phyloP scores from a whole-genome alignment of 352 stramenopile genomes.

The Phytophthora tubulina region DNA sequence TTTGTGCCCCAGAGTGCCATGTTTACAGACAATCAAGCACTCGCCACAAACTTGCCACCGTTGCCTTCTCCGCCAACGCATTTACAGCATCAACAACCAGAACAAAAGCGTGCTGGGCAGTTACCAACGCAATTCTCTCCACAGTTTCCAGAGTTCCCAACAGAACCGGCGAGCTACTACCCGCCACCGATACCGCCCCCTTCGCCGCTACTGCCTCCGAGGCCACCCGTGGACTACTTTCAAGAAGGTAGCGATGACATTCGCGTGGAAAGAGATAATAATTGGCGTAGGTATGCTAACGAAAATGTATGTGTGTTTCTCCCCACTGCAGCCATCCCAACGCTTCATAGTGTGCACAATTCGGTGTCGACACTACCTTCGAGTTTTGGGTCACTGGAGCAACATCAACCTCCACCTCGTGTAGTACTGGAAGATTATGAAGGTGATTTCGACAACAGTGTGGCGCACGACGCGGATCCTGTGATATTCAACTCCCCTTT shows the following conservation, averaged over 20 bases:
- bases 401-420: constrained; percentile 18
- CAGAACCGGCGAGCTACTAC: constrained; percentile 26
- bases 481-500: constrained; percentile 13
- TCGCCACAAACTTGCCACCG: constrained; percentile 12
- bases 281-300: not conserved
- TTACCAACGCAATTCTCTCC: constrained; percentile 17
- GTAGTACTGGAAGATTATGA: constrained; percentile 19
- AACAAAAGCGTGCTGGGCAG: constrained; percentile 17
- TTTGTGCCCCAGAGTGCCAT: constrained; percentile 14
- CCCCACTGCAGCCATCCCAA: constrained; percentile 24
- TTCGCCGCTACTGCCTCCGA: not conserved
- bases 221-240: constrained; percentile 31
- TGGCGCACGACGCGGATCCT: not conserved
- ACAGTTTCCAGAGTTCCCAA: constrained; percentile 28
- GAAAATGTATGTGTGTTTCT: not conserved
- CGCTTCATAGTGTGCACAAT: constrained; percentile 19
- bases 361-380: constrained; percentile 31
- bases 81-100: constrained; percentile 7
- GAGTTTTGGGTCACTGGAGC: constrained; percentile 31
- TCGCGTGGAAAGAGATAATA: not conserved
- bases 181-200: not conserved
- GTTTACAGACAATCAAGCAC: constrained; percentile 11
- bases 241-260: constrained; percentile 26
- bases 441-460: not conserved
- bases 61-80: not conserved